These are phyloP conservation scores for Zygosaccharomyces kombuchaensis DNA, from an alignment of 805 yeast genomes.

Conservation along the genomic window DNA sequence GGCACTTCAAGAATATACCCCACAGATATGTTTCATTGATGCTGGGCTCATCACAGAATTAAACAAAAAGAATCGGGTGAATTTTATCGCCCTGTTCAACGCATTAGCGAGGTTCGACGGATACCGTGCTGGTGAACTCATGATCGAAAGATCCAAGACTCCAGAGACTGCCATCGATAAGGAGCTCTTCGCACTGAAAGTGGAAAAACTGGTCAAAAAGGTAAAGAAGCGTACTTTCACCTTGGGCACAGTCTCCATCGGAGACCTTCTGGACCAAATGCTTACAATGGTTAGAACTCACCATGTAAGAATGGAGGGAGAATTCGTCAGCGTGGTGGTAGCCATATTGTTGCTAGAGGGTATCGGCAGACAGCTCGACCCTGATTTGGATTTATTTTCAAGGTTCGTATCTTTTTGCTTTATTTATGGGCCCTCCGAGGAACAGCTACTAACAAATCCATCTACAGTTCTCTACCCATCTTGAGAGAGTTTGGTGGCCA, in stretches of 20 bases:
- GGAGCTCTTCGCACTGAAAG: slow-evolving; percentile 83
- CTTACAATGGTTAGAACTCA: slow-evolving; percentile 86
- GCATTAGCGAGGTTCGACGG: slow-evolving; percentile 92
- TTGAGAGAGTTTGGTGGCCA: slow-evolving; percentile 69
- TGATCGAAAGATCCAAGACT: slow-evolving; percentile 91
- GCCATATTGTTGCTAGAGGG: slow-evolving; percentile 91
- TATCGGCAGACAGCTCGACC: slow-evolving; percentile 90
- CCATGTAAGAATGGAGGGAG: slow-evolving; percentile 97
- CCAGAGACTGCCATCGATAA: slow-evolving; percentile 86
- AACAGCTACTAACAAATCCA: slow-evolving; percentile 10
- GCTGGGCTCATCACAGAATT: slow-evolving; percentile 92
- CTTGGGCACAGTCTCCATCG: slow-evolving; percentile 85
- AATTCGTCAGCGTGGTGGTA: slow-evolving; percentile 90
- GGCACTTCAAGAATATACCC: slow-evolving; percentile 60
- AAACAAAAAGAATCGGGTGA: slow-evolving; percentile 67
- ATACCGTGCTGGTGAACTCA: slow-evolving; percentile 86
- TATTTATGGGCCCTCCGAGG: slow-evolving; percentile 29
- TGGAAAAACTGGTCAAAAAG: slow-evolving; percentile 73
- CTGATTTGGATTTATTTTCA: slow-evolving; percentile 89
- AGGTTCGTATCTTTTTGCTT: slow-evolving; percentile 67
- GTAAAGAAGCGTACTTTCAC: slow-evolving; percentile 88
- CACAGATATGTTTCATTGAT: slow-evolving; percentile 87
- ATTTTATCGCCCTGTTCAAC: slow-evolving; percentile 84
- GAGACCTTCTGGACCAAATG: slow-evolving; percentile 83
- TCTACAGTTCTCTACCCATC: slow-evolving; percentile 69